Evolutionary conservation across 257 asterid genomes (phyloP).

Genomic region (Jaltomata sinuosa): DNA sequence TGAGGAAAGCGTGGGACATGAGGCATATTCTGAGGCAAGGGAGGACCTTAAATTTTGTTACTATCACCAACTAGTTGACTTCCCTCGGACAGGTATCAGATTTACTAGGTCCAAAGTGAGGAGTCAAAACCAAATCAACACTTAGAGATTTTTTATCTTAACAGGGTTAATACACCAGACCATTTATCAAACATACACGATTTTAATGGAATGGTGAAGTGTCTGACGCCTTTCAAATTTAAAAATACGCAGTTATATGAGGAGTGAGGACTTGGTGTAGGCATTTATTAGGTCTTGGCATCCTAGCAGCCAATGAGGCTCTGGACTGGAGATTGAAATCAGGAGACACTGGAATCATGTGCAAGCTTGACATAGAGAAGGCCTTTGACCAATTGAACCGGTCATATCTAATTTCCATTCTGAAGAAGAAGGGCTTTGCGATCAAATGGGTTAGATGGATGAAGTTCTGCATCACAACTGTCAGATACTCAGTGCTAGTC

Average conservation of each 20-base stretch:
- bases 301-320: background rate
- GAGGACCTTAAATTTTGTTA: background rate
- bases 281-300: background rate
- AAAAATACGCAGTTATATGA: too few relatives aligned
- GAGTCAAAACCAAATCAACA: background rate
- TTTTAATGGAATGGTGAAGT: too few relatives aligned
- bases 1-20: background rate
- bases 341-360: background rate
- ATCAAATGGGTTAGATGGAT: background rate
- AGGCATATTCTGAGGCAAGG: background rate
- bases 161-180: too few relatives aligned
- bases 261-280: background rate
- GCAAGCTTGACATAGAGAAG: too few relatives aligned
- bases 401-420: too few relatives aligned
- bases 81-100: background rate
- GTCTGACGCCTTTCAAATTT: too few relatives aligned
- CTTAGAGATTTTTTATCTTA: too few relatives aligned
- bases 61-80: background rate
- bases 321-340: background rate
- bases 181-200: too few relatives aligned
- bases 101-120: background rate
- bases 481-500: background rate
- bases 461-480: background rate
- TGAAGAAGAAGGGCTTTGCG: too few relatives aligned
- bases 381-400: too few relatives aligned